Evolutionary conservation across 1,284 basidiomycete genomes (phyloP), one percentile per base, ranked within the genome.

Genomic region (Gomphus sp.): DNA sequence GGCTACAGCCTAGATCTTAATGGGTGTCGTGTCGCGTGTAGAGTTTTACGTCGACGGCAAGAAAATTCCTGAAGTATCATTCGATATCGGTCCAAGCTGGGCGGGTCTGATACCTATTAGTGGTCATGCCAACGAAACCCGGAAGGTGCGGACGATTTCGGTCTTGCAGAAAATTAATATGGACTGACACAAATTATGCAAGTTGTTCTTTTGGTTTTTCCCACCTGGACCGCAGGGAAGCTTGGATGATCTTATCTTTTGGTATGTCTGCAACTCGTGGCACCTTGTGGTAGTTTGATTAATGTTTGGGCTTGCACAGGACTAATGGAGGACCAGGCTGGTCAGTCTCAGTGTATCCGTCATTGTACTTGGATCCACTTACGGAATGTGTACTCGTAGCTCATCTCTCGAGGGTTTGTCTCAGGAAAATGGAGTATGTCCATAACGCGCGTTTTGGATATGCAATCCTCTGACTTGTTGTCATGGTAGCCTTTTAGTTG

Each of bases 141-240:
- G 85, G 41, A 76, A 91, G 76, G 84, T 84, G 62, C 25, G 68
- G 50, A 34, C 34, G 37, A 36, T 59, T 47, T n/a, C n/a, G 36
- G 18, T n/a, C n/a, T 5, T 12, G 3, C 9, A 25, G 10, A 58
- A 39, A 52, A 31, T 22, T 25, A 22, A 53, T 61, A 58, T 47
- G 37, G 25, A 39, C 18, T 18, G n/a, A n/a, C 44, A 11, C 36
- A 28, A 28, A 36, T n/a, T 44, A 31, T 33, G 43, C 37, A 2
- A 91, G 84, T 75, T 91, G 9, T 92, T 87, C 76, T 92, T 93
- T 72, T 92, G 89, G 91, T 87, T 90, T 71, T 91, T 90, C 73
- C 89, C 89, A 47, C 83, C 88, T 0, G 85, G 85, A 6, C 84
- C 84, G 10, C 72, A 82, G 65, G 85, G 84, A 11, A 87, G 81